A percentile compares a stretch with the other conserved stretches of the same genome.
Conservation (phyloP, 176 grass and related monocot species). For the Musa troglodytarum region DNA sequence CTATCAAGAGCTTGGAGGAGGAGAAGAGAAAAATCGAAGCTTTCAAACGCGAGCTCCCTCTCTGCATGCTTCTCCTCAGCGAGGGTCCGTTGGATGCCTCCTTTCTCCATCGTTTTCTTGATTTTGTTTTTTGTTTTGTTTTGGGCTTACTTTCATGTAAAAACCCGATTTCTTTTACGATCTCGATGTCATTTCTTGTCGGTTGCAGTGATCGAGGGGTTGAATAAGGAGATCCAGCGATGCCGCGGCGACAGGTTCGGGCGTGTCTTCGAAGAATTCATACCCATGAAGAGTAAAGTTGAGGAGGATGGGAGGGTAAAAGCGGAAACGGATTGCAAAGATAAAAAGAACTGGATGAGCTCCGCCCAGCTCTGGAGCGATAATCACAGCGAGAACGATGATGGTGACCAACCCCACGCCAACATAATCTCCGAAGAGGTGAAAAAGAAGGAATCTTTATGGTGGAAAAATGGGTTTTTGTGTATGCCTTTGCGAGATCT, state of each 20-base stretch:
- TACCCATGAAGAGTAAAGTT: conserved; percentile 35
- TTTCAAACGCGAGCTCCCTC: conserved; percentile 77
- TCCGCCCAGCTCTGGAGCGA: conserved; percentile 78
- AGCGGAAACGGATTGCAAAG: conserved; percentile 39
- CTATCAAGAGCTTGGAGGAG: conserved; percentile 52
- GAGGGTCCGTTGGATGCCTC: conserved; percentile 34
- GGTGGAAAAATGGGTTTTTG: background rate
- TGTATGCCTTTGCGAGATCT: background rate
- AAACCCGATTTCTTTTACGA: background rate
- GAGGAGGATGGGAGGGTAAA: conserved; percentile 20
- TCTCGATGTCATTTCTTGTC: background rate
- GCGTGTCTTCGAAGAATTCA: conserved; percentile 12
- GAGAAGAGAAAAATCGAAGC: conserved; percentile 69
- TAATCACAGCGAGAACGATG: conserved; percentile 23
- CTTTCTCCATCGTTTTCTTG: background rate
- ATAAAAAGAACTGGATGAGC: conserved; percentile 94
- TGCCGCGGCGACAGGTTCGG: conserved; percentile 16
- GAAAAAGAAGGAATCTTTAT: background rate
- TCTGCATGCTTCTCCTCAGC: conserved; percentile 49
- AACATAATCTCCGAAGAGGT: background rate
- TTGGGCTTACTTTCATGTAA: background rate
- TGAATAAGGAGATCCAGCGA: conserved; percentile 59
- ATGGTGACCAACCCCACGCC: background rate
- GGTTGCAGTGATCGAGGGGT: conserved; percentile 56
- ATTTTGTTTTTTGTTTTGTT: too few relatives aligned